Evolutionary conservation across 179 eudicot genomes (phyloP), one percentile per base, ranked within the genome.

Genomic region (Monotropa hypopitys): DNA sequence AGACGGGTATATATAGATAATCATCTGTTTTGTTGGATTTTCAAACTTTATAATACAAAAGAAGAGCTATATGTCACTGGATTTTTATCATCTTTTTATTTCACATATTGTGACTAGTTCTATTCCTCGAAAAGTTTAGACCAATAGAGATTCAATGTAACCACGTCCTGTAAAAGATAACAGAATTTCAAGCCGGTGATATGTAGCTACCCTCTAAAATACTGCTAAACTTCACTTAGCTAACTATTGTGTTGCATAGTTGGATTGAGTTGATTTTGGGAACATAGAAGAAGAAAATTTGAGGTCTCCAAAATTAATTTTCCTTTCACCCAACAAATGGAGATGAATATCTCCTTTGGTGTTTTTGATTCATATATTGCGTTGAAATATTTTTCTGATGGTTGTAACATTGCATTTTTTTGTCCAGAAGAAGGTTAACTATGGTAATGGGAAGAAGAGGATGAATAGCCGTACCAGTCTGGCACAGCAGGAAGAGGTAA

Each of bases 401-500:
- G 9, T n/a, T 28, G 76, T 72, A 13, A 67, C 59, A 38, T 63
- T 72, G 74, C 50, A 57, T 65, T 66, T 72, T 45, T 65, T 70
- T 84, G 74, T 49, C 63, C 80, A 91, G 99, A 93, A 87, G 86
- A 91, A 85, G 72, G 84, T 72, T 78, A 81, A 74, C 30, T 82
- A 74, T 80, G 72, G 76, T 46, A 82, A 90, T 74, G 97, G 95
- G 54, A 95, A 88, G 88, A 83, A 89, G 80, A 90, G 95, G 88
- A 84, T 91, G 89, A 93, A 89, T 72, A 85, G 80, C 78, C 87
- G 99, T 28, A 95, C 99, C 21, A 90, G 88, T 73, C 84, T 89
- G 91, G 99, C 99, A 5, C 99, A 93, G 75, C 82, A 89, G 75
- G 99, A 95, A 49, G 99, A 95, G 56, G 89, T 90, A 18, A 93